These are phyloP conservation scores for Amniculicola lignicola DNA, from an alignment of 495 filamentous ascomycete species.

Conservation along the genomic window DNA sequence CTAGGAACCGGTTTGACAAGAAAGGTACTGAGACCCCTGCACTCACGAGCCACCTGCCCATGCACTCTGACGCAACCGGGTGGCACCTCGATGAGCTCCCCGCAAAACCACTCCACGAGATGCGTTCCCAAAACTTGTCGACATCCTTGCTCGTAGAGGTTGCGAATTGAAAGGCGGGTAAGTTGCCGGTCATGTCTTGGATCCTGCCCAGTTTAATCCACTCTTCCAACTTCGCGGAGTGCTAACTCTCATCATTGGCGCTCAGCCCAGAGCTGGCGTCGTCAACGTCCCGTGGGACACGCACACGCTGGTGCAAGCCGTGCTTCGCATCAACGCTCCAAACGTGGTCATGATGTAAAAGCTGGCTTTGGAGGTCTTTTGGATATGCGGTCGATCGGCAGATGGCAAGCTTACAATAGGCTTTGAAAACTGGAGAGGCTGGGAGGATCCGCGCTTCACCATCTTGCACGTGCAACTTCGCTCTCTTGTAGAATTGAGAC, in stretches of 20 bases:
- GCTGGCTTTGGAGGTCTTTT: constrained; percentile 4
- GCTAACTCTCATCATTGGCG: neutral
- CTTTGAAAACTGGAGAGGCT: no score
- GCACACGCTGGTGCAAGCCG: neutral
- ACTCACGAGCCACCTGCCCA: constrained; percentile 15
- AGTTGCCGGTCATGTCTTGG: constrained; percentile 1
- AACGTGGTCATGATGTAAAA: neutral
- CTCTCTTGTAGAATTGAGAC: no score
- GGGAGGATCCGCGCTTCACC: no score
- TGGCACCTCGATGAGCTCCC: constrained; percentile 3
- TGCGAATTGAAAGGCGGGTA: constrained; percentile 3
- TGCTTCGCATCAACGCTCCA: neutral
- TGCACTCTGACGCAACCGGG: constrained; percentile 20
- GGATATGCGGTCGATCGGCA: constrained; percentile 11
- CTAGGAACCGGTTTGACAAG: constrained; percentile 35
- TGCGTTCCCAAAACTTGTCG: constrained; percentile 25
- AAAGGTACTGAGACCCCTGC: constrained; percentile 19
- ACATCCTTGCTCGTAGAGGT: constrained; percentile 12
- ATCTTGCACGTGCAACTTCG: no score
- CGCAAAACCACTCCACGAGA: constrained; percentile 4
- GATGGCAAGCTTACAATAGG: no score
- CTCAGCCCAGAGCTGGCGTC: neutral
- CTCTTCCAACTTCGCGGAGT: neutral
- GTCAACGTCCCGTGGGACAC: constrained; percentile 14
- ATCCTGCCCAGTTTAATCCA: neutral